Evolutionary conservation across 495 filamentous ascomycete genomes (phyloP).

Genomic region (Platismatia glauca): DNA sequence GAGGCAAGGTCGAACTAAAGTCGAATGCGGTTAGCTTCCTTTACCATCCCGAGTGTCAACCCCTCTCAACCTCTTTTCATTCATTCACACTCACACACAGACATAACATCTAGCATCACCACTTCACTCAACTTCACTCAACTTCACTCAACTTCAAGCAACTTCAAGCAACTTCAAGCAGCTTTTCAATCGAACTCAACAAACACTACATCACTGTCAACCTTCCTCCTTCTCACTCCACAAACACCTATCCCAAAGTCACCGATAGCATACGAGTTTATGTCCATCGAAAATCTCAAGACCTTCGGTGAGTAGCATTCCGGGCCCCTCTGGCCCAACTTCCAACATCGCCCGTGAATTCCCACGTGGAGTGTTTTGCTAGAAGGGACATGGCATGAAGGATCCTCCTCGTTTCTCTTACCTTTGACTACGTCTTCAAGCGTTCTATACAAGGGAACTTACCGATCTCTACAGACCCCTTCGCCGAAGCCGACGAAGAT

Average conservation of each 20-base stretch:
- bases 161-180: too few relatives aligned
- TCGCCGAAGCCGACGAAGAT: constrained; percentile 99
- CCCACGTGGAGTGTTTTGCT: background rate
- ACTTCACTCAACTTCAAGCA: too few relatives aligned
- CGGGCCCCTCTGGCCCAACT: background rate
- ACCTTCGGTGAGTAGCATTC: constrained; percentile 72
- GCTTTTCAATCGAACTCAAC: constrained; percentile 20
- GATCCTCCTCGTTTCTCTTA: background rate
- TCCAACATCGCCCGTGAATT: background rate
- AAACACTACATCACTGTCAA: background rate
- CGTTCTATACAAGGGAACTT: background rate
- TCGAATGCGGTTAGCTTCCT: background rate
- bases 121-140: constrained; percentile 14
- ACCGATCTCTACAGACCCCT: constrained; percentile 66
- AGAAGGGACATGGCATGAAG: background rate
- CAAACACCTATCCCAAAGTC: constrained; percentile 15
- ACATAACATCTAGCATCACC: background rate
- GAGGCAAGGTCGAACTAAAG: background rate
- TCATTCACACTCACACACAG: background rate
- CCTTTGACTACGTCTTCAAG: background rate
- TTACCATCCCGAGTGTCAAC: background rate
- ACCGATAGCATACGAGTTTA: constrained; percentile 63
- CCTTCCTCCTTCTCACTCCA: background rate
- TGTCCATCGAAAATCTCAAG: constrained; percentile 99
- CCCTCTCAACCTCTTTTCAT: constrained; percentile 2